A percentile compares a stretch with the other conserved stretches of the same genome.
Conservation (phyloP, 805 yeast genomes). For the Lipomyces yamanashiensis region DNA sequence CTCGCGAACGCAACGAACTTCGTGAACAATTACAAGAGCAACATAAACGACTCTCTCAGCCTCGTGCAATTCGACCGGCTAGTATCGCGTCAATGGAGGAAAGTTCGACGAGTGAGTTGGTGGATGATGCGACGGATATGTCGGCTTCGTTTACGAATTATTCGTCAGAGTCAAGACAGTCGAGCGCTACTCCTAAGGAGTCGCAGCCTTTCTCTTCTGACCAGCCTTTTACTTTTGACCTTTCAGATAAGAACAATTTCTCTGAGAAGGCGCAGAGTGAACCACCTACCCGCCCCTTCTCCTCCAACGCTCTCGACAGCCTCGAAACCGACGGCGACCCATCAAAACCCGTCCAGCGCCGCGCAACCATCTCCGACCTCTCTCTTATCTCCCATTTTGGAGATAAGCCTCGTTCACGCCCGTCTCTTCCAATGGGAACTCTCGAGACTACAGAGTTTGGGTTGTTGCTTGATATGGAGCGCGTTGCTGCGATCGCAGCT, state of each 20-base stretch:
- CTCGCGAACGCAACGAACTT: background rate
- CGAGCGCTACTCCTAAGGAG: background rate
- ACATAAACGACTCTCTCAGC: slow-evolving; percentile 11
- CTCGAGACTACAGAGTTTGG: slow-evolving; percentile 29
- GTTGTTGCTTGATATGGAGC: slow-evolving; percentile 22
- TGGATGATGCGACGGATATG: background rate
- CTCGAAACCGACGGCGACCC: background rate
- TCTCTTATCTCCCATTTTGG: slow-evolving; percentile 7
- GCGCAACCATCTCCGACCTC: background rate
- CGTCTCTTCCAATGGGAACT: slow-evolving; percentile 28
- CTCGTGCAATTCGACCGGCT: slow-evolving; percentile 12
- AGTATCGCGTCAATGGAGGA: slow-evolving; percentile 9
- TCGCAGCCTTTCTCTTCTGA: no score
- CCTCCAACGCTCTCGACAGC: no score
- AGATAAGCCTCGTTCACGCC: slow-evolving; percentile 1
- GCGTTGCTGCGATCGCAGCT: slow-evolving; percentile 10
- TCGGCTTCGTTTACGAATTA: background rate
- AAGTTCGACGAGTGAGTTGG: background rate
- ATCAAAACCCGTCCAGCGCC: background rate
- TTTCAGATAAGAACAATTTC: background rate
- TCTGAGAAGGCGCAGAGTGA: slow-evolving; percentile 1
- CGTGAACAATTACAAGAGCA: background rate
- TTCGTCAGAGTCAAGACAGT: background rate
- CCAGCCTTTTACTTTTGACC: background rate
- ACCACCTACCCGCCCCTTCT: background rate